Evolutionary conservation across 2,329 filamentous ascomycete genomes (phyloP).

Genomic region (Didymellaceae sp.): DNA sequence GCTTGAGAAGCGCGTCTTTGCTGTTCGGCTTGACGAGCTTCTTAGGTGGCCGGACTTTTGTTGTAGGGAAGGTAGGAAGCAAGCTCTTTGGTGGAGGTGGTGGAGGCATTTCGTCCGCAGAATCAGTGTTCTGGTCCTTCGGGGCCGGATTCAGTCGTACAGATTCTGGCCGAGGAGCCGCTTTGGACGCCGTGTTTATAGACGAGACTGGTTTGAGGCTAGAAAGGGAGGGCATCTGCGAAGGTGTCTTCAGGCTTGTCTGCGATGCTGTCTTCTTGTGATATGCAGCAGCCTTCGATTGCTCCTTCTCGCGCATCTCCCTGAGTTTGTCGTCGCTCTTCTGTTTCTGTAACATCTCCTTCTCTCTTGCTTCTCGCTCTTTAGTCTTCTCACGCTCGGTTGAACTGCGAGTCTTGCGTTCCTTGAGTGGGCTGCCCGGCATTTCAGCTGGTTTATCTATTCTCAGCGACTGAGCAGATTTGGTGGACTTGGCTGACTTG

Average conservation of each 20-base stretch:
- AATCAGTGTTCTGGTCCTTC: conserved; percentile 41
- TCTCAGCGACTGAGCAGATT: conserved; percentile 36
- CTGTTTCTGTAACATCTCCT: conserved; percentile 63
- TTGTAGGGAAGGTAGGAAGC: conserved; percentile 56
- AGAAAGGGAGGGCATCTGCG: conserved; percentile 46
- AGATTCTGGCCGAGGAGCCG: conserved; percentile 36
- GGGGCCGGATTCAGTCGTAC: conserved; percentile 36
- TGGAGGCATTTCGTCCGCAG: conserved; percentile 64
- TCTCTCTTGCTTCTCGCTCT: conserved; percentile 67
- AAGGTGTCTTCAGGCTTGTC: conserved; percentile 58
- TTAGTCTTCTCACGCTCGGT: conserved; percentile 65
- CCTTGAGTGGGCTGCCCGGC: conserved; percentile 42
- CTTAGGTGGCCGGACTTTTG: conserved; percentile 40
- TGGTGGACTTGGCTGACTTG: conserved; percentile 38
- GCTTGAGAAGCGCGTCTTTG: conserved; percentile 65
- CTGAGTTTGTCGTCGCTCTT: conserved; percentile 69
- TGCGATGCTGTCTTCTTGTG: conserved; percentile 49
- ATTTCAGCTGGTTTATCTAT: conserved; percentile 33
- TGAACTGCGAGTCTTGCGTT: conserved; percentile 63
- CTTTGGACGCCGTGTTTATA: conserved; percentile 36
- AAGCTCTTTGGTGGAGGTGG: conserved; percentile 63
- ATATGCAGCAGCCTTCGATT: conserved; percentile 65
- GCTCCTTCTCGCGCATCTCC: conserved; percentile 72
- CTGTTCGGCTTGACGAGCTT: conserved; percentile 65
- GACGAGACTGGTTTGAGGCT: conserved; percentile 50